Base-by-base conservation (phyloP, 2,329 filamentous ascomycete species). In the Colletotrichum aenigma region DNA sequence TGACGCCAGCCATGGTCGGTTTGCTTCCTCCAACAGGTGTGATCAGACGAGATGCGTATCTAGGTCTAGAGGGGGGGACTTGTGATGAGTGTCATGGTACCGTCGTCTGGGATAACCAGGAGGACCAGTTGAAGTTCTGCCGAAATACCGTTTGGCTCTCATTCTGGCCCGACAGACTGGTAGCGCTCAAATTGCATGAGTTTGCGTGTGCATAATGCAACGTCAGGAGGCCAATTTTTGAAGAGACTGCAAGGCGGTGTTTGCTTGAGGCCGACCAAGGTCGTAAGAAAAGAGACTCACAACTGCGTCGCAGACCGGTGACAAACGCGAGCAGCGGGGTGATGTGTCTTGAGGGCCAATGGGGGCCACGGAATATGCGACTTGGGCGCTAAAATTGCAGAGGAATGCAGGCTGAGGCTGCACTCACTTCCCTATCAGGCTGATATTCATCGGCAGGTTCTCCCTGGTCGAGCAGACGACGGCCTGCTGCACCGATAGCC, bases 171-270 rank as follows among this genome's bases (percentile, higher is more conserved):
- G 78, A 79, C 70, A 78, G 76, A 80, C 75, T 79, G 82, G 82
- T 81, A 81, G 79, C 81, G 81, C 81, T 74, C 78, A 78, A 70
- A 79, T 71, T 82, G 80, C 80, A 81, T 81, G 73, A 80, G 64
- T 65, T 26, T 65, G 38, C 18, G 55, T 30, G 60, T 70, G 38
- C 38, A 48, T 48, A 75, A 74, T 76, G 71, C 61, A 56, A 70
- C 71, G 34, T 43, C 55, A 38, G 30, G 15, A 75, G 36, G 28
- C 60, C 60, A 66, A 15, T 34, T 38, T 21, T 24, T 7, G 21
- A 70, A 38, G 61, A 55, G 66, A 61, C 60, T 58, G 55, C 26
- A 24, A 48, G 65, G 60, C 71, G 21, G 24, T 65, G 71, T 62
- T 62, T 72, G 66, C 36, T 66, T 28, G 58, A 66, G 15, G 52